These are phyloP conservation scores for Cladophialophora chaetospira DNA, from an alignment of 2,329 filamentous ascomycete species.

Conservation along the genomic window DNA sequence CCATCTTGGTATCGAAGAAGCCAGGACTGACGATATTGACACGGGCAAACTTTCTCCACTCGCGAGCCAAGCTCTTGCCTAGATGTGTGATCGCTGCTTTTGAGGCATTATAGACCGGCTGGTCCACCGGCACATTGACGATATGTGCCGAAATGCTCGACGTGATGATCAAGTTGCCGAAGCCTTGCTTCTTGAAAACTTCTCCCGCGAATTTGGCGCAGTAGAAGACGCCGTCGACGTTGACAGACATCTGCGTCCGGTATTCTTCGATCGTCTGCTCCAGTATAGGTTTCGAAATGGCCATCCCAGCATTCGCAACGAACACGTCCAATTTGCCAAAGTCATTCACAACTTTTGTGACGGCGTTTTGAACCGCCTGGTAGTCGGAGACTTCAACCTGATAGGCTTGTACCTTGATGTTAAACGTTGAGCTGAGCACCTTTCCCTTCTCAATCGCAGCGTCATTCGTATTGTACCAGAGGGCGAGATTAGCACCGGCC, in stretches of 20 bases:
- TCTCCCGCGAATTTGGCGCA: slow-evolving; percentile 43
- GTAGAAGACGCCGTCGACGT: slow-evolving; percentile 44
- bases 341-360: slow-evolving; percentile 40
- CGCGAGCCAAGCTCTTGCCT: slow-evolving; percentile 43
- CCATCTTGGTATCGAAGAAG: slow-evolving; percentile 44
- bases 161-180: slow-evolving; percentile 44
- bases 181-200: slow-evolving; percentile 41
- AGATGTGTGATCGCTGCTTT: slow-evolving; percentile 43
- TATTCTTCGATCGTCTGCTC: slow-evolving; percentile 45
- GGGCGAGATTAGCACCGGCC: slow-evolving; percentile 17
- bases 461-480: slow-evolving; percentile 30
- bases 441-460: slow-evolving; percentile 33
- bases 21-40: slow-evolving; percentile 44
- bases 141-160: slow-evolving; percentile 42
- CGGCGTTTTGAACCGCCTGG: slow-evolving; percentile 36
- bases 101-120: slow-evolving; percentile 44
- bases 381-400: slow-evolving; percentile 39
- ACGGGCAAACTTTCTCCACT: slow-evolving; percentile 44
- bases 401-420: slow-evolving; percentile 39
- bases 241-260: slow-evolving; percentile 45
- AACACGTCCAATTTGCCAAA: slow-evolving; percentile 51
- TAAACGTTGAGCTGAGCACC: slow-evolving; percentile 36
- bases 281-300: slow-evolving; percentile 39
- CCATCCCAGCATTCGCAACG: slow-evolving; percentile 51
- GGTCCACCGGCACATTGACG: slow-evolving; percentile 45